Percentiles rank a stretch among this genome's conserved stretches.
Evolutionary conservation across 768 basidiomycete genomes (phyloP).

Genomic region (Lactarius vividus): DNA sequence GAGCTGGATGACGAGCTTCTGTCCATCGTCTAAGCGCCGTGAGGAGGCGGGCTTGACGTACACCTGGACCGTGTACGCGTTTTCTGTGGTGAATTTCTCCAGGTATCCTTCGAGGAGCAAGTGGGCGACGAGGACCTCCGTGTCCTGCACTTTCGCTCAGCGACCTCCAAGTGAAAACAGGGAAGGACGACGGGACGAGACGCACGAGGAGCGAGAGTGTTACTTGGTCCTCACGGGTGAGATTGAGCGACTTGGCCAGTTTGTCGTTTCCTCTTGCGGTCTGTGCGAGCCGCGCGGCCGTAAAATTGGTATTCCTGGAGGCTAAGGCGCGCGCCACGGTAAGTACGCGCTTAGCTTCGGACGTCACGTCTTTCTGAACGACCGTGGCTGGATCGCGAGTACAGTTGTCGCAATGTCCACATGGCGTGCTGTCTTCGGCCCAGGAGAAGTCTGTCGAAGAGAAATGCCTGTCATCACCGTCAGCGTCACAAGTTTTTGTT

Average conservation of each 20-base stretch:
- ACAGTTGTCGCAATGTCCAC: conserved; percentile 94
- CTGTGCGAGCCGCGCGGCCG: conserved; percentile 59
- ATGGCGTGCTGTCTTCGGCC: conserved; percentile 63
- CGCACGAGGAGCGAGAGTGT: conserved; percentile 5
- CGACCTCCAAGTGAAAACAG: conserved; percentile 4
- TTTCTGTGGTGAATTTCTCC: conserved; percentile 52
- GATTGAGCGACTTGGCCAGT: conserved; percentile 50
- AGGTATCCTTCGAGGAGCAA: conserved; percentile 65
- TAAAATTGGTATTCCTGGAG: conserved; percentile 53
- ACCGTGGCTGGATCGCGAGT: conserved; percentile 52
- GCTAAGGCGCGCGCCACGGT: conserved; percentile 54
- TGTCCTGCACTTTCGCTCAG: conserved; percentile 47
- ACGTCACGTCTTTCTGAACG: conserved; percentile 61
- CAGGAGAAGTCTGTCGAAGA: conserved; percentile 74
- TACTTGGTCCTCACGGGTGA: conserved; percentile 36
- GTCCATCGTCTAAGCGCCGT: background rate
- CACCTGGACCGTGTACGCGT: conserved; percentile 53
- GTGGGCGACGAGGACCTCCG: conserved; percentile 68
- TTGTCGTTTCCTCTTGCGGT: conserved; percentile 62
- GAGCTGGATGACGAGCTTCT: conserved; percentile 6
- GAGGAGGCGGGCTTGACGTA: conserved; percentile 45
- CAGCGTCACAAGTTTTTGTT: background rate
- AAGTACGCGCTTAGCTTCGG: conserved; percentile 76
- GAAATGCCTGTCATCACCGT: conserved; percentile 60
- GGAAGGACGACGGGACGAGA: background rate